Conservation (phyloP, 1,284 basidiomycete species). For the Marasmius oreades region DNA sequence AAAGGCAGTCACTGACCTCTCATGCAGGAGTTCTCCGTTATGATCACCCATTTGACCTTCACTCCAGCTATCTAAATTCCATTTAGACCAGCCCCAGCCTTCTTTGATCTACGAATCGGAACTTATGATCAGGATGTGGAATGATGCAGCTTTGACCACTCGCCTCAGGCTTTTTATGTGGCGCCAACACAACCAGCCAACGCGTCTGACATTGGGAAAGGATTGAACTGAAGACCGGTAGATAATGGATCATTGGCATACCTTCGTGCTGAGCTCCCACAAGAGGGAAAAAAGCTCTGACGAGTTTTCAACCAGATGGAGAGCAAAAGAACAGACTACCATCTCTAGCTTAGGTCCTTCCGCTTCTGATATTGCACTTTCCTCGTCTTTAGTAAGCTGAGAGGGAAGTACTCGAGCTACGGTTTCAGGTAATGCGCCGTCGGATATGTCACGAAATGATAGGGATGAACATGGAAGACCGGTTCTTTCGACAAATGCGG, state of each 20-base stretch:
- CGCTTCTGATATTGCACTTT: slow-evolving; percentile 2
- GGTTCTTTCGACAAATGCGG: slow-evolving; percentile 48
- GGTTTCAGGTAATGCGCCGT: slow-evolving; percentile 39
- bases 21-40: slow-evolving; percentile 47
- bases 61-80: slow-evolving; percentile 58
- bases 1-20: slow-evolving; percentile 40
- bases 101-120: slow-evolving; percentile 53
- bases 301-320: slow-evolving; percentile 62
- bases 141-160: background rate
- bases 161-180: slow-evolving; percentile 75
- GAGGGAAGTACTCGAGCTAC: slow-evolving; percentile 19
- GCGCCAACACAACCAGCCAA: slow-evolving; percentile 68
- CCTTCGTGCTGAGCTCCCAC: slow-evolving; percentile 59
- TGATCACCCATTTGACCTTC: slow-evolving; percentile 38
- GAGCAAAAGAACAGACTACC: slow-evolving; percentile 68
- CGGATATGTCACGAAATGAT: slow-evolving; percentile 51
- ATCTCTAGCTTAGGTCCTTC: slow-evolving; percentile 43
- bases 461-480: slow-evolving; percentile 42
- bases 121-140: background rate
- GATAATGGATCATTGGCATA: background rate
- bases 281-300: slow-evolving; percentile 64
- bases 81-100: slow-evolving; percentile 71
- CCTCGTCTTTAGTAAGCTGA: slow-evolving; percentile 2
- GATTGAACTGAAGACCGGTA: no score
- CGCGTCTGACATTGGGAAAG: slow-evolving; percentile 20